Percentiles rank a stretch among this genome's conserved stretches.
Conservation (phyloP, 108 stramenopile species). For the Cyclostephanos tholiformis region DNA sequence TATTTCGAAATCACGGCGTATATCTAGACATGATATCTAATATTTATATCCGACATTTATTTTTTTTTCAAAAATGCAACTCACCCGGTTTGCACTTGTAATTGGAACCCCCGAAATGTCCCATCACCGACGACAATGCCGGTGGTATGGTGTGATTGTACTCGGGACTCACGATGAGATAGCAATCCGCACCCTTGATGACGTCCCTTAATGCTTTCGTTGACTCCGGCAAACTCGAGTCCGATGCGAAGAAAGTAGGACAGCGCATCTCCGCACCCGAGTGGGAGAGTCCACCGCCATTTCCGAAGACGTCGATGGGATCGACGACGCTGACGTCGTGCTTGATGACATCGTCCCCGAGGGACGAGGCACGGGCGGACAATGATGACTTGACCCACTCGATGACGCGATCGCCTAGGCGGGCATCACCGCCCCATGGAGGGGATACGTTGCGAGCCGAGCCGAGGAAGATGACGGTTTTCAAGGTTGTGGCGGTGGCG, state of each 20-base stretch:
- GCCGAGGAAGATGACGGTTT: constrained; percentile 75
- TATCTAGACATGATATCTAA: no score
- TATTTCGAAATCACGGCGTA: no score
- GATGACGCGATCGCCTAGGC: constrained; percentile 62
- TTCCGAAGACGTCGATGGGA: constrained; percentile 62
- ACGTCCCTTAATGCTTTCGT: constrained; percentile 46
- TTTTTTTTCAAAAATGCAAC: neutral
- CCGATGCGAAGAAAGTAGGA: constrained; percentile 55
- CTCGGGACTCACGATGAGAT: constrained; percentile 62
- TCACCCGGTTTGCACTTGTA: constrained; percentile 57
- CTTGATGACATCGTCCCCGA: constrained; percentile 50
- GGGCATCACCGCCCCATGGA: constrained; percentile 62
- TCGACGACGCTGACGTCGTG: constrained; percentile 63
- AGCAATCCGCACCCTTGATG: constrained; percentile 68
- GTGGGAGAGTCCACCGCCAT: constrained; percentile 52
- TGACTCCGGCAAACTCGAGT: constrained; percentile 41
- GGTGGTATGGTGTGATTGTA: constrained; percentile 71
- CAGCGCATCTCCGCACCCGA: constrained; percentile 53
- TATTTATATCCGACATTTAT: no score
- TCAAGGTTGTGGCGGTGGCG: constrained; percentile 48
- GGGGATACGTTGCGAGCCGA: constrained; percentile 53
- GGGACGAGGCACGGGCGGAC: constrained; percentile 29
- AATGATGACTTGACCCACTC: constrained; percentile 57
- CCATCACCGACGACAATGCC: constrained; percentile 58
- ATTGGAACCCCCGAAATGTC: constrained; percentile 60